Evolutionary conservation across 176 grass and related monocot species (phyloP).

Genomic region (Avena sativa): DNA sequence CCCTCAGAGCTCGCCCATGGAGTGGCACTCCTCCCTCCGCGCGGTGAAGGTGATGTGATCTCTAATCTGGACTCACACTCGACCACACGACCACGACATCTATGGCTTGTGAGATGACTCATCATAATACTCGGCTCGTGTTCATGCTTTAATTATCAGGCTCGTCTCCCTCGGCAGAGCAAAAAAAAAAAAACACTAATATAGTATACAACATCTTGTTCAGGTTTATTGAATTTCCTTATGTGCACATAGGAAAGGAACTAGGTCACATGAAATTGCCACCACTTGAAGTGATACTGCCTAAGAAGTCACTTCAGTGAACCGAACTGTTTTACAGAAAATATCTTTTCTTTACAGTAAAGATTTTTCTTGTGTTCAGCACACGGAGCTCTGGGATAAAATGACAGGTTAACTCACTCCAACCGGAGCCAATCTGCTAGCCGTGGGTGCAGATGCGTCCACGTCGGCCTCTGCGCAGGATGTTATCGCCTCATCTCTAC

Average conservation of each 20-base stretch:
- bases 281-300: neutral
- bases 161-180: no score
- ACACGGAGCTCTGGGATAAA: neutral
- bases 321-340: neutral
- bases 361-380: neutral
- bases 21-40: conserved; percentile 39
- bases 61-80: neutral
- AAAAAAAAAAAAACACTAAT: no score
- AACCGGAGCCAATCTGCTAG: conserved; percentile 48
- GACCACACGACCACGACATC: neutral
- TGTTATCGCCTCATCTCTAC: conserved; percentile 42
- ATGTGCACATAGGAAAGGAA: neutral
- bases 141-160: neutral
- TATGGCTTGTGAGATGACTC: conserved; percentile 31
- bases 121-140: neutral
- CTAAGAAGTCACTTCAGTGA: neutral
- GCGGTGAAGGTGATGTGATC: conserved; percentile 21
- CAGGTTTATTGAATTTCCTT: neutral
- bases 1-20: conserved; percentile 34
- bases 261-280: neutral
- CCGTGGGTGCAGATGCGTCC: conserved; percentile 46
- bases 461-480: conserved; percentile 29
- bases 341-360: neutral
- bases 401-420: conserved; percentile 3
- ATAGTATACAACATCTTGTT: neutral